These are phyloP conservation scores for Tephrocybe sp. DNA, from an alignment of 768 basidiomycete species.

Conservation along the genomic window DNA sequence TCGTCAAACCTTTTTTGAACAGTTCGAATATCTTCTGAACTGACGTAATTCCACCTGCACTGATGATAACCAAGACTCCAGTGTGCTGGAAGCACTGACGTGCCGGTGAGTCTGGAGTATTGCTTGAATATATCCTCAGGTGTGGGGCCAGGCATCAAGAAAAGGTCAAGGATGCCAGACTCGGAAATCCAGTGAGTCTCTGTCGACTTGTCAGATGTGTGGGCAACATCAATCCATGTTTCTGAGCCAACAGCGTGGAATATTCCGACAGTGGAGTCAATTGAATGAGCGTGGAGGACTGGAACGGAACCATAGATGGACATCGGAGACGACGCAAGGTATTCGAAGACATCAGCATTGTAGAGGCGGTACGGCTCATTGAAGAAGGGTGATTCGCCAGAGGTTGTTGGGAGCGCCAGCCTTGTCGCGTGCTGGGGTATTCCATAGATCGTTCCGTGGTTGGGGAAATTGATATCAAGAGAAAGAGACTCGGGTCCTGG, in stretches of 20 bases:
- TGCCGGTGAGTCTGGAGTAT: slow-evolving; percentile 82
- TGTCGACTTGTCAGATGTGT: slow-evolving; percentile 62
- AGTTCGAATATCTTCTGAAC: slow-evolving; percentile 79
- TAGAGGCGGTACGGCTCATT: slow-evolving; percentile 92
- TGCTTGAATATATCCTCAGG: slow-evolving; percentile 81
- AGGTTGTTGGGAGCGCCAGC: slow-evolving; percentile 84
- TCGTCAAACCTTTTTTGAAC: slow-evolving; percentile 91
- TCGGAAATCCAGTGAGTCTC: slow-evolving; percentile 98
- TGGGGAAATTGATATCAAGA: slow-evolving; percentile 91
- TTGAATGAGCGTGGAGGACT: slow-evolving; percentile 89
- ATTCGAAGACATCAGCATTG: slow-evolving; percentile 96
- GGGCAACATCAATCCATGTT: slow-evolving; percentile 91
- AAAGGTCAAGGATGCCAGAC: slow-evolving; percentile 92
- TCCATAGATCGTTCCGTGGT: slow-evolving; percentile 87
- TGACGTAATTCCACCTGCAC: slow-evolving; percentile 97
- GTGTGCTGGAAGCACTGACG: slow-evolving; percentile 81
- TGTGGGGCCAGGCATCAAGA: slow-evolving; percentile 90
- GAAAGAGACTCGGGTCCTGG: slow-evolving; percentile 95
- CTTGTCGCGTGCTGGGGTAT: slow-evolving; percentile 95
- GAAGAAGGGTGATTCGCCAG: slow-evolving; percentile 72
- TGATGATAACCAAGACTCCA: slow-evolving; percentile 96
- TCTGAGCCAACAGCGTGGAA: slow-evolving; percentile 89
- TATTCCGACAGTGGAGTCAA: slow-evolving; percentile 83
- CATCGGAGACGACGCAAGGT: slow-evolving; percentile 73
- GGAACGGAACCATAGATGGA: slow-evolving; percentile 92